These are phyloP conservation scores for Aureobasidium zeae DNA, from an alignment of 2,329 filamentous ascomycete species.

Conservation along the genomic window DNA sequence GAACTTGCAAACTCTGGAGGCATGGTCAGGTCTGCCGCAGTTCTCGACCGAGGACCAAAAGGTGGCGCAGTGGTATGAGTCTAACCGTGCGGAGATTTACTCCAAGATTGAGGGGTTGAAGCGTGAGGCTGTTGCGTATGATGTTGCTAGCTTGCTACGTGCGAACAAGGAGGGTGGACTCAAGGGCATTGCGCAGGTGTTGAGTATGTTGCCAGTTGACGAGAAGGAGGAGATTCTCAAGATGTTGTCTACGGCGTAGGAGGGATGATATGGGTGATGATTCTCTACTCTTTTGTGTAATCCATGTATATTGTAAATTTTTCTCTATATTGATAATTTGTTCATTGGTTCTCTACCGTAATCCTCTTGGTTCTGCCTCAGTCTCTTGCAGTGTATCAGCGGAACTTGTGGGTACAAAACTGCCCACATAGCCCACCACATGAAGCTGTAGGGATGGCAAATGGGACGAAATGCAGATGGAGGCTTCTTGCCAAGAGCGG, in stretches of 20 bases:
- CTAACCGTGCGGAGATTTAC: conserved; percentile 74
- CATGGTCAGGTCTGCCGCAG: conserved; percentile 70
- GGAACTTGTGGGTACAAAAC: too few relatives aligned
- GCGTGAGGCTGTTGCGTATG: conserved; percentile 59
- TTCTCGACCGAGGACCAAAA: conserved; percentile 72
- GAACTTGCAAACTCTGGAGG: conserved; percentile 66
- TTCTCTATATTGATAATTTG: too few relatives aligned
- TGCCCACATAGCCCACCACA: too few relatives aligned
- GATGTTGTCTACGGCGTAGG: conserved; percentile 37
- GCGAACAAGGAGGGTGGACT: conserved; percentile 60
- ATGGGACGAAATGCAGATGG: too few relatives aligned
- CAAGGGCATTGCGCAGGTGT: conserved; percentile 76
- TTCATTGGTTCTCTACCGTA: too few relatives aligned
- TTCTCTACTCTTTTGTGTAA: too few relatives aligned
- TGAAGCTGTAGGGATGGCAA: too few relatives aligned
- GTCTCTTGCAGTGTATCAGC: too few relatives aligned
- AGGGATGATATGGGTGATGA: too few relatives aligned
- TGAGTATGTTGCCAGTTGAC: conserved; percentile 76
- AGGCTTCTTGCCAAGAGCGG: too few relatives aligned
- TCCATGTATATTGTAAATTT: too few relatives aligned
- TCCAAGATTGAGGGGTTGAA: conserved; percentile 79
- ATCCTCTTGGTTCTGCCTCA: too few relatives aligned
- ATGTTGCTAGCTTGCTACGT: conserved; percentile 60
- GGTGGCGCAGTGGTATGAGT: conserved; percentile 92
- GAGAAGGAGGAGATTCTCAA: conserved; percentile 79